phyloP scores from a whole-genome alignment of 2,329 filamentous ascomycete genomes.

The Coniochaeta sp. region DNA sequence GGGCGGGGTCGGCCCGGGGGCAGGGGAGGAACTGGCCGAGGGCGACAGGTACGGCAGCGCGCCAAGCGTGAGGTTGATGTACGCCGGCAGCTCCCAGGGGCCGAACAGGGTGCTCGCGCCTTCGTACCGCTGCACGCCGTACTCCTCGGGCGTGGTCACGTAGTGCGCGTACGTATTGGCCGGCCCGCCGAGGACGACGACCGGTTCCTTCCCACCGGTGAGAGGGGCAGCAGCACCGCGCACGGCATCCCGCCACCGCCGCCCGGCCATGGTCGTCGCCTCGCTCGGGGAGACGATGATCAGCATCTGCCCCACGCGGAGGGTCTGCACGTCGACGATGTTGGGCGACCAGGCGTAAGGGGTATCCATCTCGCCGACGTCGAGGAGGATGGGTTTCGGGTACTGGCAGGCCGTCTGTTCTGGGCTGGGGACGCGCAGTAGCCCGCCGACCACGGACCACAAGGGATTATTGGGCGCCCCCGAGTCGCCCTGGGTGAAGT shows the following conservation, averaged over 20 bases:
- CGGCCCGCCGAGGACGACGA: conserved; percentile 77
- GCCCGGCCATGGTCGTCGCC: conserved; percentile 84
- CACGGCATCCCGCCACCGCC: conserved; percentile 74
- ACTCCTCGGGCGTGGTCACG: conserved; percentile 32
- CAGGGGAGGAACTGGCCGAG: conserved; percentile 28
- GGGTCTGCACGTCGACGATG: conserved; percentile 77
- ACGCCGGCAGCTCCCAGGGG: conserved; percentile 74
- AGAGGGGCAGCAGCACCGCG: conserved; percentile 38
- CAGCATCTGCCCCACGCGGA: conserved; percentile 76
- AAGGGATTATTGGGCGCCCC: conserved; percentile 67
- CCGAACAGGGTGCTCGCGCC: conserved; percentile 85
- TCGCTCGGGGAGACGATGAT: conserved; percentile 84
- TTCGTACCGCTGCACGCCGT: conserved; percentile 78
- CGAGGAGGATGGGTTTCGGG: conserved; percentile 77
- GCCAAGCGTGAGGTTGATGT: conserved; percentile 70
- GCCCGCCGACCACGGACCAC: conserved; percentile 66
- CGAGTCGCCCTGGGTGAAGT: conserved; percentile 79
- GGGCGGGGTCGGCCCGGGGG: conserved; percentile 52
- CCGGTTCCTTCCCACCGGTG: conserved; percentile 50
- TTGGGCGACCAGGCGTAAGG: conserved; percentile 87
- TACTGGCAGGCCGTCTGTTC: conserved; percentile 68
- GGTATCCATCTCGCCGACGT: conserved; percentile 67
- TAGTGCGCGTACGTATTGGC: conserved; percentile 73
- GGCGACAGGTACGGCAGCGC: conserved; percentile 60
- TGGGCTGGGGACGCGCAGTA: conserved; percentile 61